Conservation (phyloP, 345 rosid species). For the Camelina hispida region DNA sequence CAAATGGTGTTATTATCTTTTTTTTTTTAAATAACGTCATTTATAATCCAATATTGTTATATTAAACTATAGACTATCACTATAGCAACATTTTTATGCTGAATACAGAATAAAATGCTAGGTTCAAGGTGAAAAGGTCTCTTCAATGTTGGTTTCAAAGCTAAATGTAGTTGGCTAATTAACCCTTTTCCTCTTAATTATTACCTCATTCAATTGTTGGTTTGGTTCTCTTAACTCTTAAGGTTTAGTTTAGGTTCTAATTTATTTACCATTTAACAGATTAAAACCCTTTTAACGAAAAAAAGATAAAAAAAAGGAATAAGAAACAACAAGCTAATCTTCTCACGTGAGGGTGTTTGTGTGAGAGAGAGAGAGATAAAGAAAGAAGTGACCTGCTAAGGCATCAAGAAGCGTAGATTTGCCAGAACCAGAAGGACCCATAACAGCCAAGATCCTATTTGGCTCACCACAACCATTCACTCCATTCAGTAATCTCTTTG, state of each 20-base stretch:
- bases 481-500: constrained; percentile 68
- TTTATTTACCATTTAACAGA: neutral
- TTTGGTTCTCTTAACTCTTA: neutral
- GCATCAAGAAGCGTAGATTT: constrained; percentile 93
- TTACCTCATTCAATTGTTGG: neutral
- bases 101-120: neutral
- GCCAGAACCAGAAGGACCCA: constrained; percentile 97
- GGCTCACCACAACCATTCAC: constrained; percentile 79
- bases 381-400: constrained; percentile 59
- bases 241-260: neutral
- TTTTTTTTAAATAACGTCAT: neutral
- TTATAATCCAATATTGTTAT: neutral
- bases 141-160: neutral
- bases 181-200: neutral
- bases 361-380: neutral
- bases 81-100: neutral
- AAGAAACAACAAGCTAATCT: neutral
- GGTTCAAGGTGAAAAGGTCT: neutral
- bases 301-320: neutral
- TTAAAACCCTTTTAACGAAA: neutral
- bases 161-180: constrained; percentile 1
- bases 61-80: neutral
- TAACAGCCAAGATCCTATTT: constrained; percentile 78
- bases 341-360: neutral
- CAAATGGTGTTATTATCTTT: neutral